Evolutionary conservation across 306 rosid species (phyloP), one percentile per base, ranked within the genome.

Genomic region (Coriaria nepalensis): DNA sequence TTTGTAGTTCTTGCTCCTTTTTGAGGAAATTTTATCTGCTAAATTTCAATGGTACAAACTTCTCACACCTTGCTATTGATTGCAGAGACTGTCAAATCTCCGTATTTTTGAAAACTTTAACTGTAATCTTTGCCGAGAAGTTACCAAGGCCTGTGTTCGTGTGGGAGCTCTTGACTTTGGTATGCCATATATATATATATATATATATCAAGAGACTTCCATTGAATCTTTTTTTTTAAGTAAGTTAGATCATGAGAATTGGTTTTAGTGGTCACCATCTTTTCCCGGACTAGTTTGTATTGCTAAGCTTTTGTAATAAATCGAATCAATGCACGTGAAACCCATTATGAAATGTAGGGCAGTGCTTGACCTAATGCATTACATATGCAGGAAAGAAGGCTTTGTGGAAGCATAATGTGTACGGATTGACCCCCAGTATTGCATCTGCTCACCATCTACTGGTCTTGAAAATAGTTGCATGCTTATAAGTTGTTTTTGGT

Each of bases 11-110:
- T 45, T 6, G 34, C 20, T 11, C 45, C 49, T 39, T 14, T 62
- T 11, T 64, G 29, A 39, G 44, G 37, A 37, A 67, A 40, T 29
- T 45, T 43, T 47, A 9, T 37, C 32, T 49, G n/a, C n/a, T n/a
- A n/a, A n/a, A n/a, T n/a, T n/a, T n/a, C n/a, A n/a, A n/a, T n/a
- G n/a, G n/a, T n/a, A n/a, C n/a, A n/a, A n/a, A n/a, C n/a, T n/a
- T 52, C 33, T 45, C 52, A 56, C 53, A 6, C 33, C 61, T 56
- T 73, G 49, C 39, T 39, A 62, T 68, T 62, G 65, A 57, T 49
- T 58, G 53, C 86, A 90, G 98, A 90, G 98, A 68, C 68, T 81
- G 34, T 85, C 98, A 10, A 79, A 81, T 69, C 94, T 90, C 56
- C 84, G 94, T 32, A 90, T 90, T 60, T 78, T 76, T 68, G 66